These are phyloP conservation scores for Trametes pubescens DNA, from an alignment of 1,284 basidiomycete genomes.

Conservation along the genomic window DNA sequence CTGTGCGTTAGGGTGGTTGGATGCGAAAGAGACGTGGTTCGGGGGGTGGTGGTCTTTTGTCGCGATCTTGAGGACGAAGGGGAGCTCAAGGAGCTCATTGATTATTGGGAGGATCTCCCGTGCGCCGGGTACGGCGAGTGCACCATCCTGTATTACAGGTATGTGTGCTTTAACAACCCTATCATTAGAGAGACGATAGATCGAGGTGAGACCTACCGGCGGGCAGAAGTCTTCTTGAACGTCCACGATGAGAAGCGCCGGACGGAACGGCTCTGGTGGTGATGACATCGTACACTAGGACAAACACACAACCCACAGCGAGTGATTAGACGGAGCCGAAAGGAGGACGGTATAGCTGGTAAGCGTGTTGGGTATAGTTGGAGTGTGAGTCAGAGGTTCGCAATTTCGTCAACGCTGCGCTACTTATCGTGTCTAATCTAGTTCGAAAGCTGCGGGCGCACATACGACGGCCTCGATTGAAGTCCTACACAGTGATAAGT, in stretches of 20 bases:
- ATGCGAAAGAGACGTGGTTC: constrained; percentile 70
- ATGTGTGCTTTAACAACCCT: constrained; percentile 6
- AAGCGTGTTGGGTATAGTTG: too few relatives aligned
- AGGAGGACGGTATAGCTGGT: too few relatives aligned
- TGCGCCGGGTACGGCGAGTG: constrained; percentile 59
- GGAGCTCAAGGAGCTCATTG: constrained; percentile 52
- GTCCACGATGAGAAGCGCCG: constrained; percentile 63
- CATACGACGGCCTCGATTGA: too few relatives aligned
- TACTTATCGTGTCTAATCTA: too few relatives aligned
- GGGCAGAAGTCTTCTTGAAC: constrained; percentile 75
- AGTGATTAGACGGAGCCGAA: background rate
- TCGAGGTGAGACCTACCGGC: constrained; percentile 43
- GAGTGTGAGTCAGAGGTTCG: too few relatives aligned
- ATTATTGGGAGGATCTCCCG: constrained; percentile 55
- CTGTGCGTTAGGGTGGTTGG: constrained; percentile 51
- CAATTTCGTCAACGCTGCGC: too few relatives aligned
- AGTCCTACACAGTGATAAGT: too few relatives aligned
- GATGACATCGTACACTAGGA: constrained; percentile 14
- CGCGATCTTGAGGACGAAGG: constrained; percentile 52
- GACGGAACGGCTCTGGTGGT: constrained; percentile 26
- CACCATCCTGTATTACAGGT: constrained; percentile 47
- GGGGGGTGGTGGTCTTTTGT: constrained; percentile 64
- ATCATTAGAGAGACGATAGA: background rate
- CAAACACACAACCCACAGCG: background rate
- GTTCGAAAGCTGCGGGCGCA: too few relatives aligned